These are phyloP conservation scores for Cladosporium sp. DNA, from an alignment of 2,329 filamentous ascomycete genomes.

Conservation along the genomic window DNA sequence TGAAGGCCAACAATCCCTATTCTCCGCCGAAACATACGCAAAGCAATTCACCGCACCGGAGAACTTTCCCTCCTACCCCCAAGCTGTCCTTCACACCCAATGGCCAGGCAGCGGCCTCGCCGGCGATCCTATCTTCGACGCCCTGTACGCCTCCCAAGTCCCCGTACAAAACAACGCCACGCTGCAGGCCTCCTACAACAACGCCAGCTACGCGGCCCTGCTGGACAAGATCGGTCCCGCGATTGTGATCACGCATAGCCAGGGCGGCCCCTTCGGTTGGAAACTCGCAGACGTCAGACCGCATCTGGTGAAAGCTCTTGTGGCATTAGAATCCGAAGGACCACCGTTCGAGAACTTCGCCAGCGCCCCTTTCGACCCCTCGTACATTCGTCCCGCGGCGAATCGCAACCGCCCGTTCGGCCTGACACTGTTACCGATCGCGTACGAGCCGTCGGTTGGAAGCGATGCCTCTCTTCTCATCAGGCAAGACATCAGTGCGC, in stretches of 20 bases:
- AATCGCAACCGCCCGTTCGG: conserved; percentile 33
- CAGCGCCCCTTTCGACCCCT: conserved; percentile 24
- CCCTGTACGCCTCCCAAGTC: conserved; percentile 48
- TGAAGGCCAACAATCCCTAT: conserved; percentile 21
- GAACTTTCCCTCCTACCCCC: conserved; percentile 42
- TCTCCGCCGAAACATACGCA: conserved; percentile 34
- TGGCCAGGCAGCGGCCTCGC: conserved; percentile 40
- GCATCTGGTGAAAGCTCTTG: conserved; percentile 48
- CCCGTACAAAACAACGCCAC: conserved; percentile 39
- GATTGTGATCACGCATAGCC: conserved; percentile 53
- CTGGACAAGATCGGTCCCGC: conserved; percentile 46
- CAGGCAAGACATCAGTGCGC: conserved; percentile 28
- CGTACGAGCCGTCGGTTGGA: conserved; percentile 37
- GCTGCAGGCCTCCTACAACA: conserved; percentile 32
- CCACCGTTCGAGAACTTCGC: conserved; percentile 48
- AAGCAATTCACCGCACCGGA: conserved; percentile 39
- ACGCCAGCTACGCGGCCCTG: conserved; percentile 34
- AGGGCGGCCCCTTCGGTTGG: conserved; percentile 50
- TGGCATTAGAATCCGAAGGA: conserved; percentile 56
- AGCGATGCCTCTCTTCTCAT: conserved; percentile 28
- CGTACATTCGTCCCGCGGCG: conserved; percentile 18
- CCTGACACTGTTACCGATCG: conserved; percentile 36
- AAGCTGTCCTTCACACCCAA: conserved; percentile 46
- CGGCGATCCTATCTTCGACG: conserved; percentile 52
- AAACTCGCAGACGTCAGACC: conserved; percentile 52